These are phyloP conservation scores for Medicago lupulina DNA, from an alignment of 306 rosid genomes.

Conservation along the genomic window DNA sequence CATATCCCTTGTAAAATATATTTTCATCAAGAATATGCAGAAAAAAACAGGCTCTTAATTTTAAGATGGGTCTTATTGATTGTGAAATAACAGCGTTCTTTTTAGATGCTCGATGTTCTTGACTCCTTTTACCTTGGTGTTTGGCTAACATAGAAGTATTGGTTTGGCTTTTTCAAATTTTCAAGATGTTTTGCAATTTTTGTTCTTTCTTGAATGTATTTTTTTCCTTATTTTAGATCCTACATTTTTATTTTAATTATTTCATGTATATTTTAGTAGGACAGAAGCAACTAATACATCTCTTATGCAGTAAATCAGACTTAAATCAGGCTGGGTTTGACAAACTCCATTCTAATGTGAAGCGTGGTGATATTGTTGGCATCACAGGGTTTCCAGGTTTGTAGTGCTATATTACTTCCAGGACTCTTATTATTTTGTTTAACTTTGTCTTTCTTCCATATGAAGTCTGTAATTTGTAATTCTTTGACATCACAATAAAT, in stretches of 20 bases:
- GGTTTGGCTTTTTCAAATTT: constrained; percentile 12
- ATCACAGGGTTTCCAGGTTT: constrained; percentile 89
- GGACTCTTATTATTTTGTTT: not conserved
- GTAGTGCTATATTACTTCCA: constrained; percentile 21
- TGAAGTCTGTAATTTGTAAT: constrained; percentile 9
- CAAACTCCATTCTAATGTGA: constrained; percentile 72
- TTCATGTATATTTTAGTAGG: constrained; percentile 5
- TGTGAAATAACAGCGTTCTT: not conserved
- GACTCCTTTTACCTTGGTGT: constrained; percentile 34
- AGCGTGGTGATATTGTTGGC: constrained; percentile 91
- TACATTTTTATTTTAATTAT: not conserved
- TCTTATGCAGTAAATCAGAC: constrained; percentile 64
- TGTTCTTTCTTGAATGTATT: not conserved
- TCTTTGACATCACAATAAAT: not conserved
- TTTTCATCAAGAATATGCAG: not conserved
- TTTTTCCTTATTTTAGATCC: not conserved
- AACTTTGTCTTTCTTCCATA: constrained; percentile 1
- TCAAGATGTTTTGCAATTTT: not conserved
- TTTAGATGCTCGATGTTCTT: constrained; percentile 19
- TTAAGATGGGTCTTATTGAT: not conserved
- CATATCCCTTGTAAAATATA: not conserved
- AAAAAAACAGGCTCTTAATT: not conserved
- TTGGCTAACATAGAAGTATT: constrained; percentile 17
- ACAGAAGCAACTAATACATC: constrained; percentile 30
- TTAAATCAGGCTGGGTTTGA: constrained; percentile 70